Evolutionary conservation across 495 filamentous ascomycete species (phyloP).

Genomic region (Neurospora cerealis): DNA sequence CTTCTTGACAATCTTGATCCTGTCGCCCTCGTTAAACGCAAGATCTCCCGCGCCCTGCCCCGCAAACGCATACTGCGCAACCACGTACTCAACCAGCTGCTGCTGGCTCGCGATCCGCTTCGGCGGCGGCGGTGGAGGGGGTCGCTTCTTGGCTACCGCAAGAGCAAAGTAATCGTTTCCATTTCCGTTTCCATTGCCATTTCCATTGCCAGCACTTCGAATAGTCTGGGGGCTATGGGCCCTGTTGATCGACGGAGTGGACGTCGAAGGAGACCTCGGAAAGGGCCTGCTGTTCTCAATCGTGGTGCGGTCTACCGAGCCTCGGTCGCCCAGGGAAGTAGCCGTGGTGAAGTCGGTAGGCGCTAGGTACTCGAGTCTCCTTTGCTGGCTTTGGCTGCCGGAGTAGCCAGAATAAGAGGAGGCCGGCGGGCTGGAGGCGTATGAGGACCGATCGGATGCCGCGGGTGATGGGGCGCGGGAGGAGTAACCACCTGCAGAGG

Average conservation of each 20-base stretch:
- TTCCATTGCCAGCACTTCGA: constrained; percentile 1
- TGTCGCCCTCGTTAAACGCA: constrained; percentile 72
- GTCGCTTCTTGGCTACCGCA: constrained; percentile 30
- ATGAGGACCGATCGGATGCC: not conserved
- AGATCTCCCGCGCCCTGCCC: constrained; percentile 68
- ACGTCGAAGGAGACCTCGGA: not conserved
- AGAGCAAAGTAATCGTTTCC: not conserved
- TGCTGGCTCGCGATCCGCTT: constrained; percentile 40
- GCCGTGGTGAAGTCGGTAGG: constrained; percentile 40
- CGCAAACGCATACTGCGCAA: constrained; percentile 71
- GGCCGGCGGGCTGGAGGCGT: not conserved
- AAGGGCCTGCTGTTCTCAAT: not conserved
- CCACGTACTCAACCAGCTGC: constrained; percentile 51
- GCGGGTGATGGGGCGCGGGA: not conserved
- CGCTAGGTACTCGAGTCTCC: constrained; percentile 21
- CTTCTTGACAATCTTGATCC: constrained; percentile 73
- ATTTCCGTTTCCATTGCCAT: constrained; percentile 15
- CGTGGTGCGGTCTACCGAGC: constrained; percentile 12
- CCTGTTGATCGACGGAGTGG: constrained; percentile 9
- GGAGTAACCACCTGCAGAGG: constrained; percentile 13
- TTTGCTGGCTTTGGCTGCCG: constrained; percentile 17
- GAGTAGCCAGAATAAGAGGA: constrained; percentile 8
- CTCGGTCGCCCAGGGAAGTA: constrained; percentile 24
- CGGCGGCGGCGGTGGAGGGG: constrained; percentile 60
- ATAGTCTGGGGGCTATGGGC: constrained; percentile 1